Base-by-base conservation (phyloP, 192 early-diverging fungal genomes). In the Entomortierella parvispora region DNA sequence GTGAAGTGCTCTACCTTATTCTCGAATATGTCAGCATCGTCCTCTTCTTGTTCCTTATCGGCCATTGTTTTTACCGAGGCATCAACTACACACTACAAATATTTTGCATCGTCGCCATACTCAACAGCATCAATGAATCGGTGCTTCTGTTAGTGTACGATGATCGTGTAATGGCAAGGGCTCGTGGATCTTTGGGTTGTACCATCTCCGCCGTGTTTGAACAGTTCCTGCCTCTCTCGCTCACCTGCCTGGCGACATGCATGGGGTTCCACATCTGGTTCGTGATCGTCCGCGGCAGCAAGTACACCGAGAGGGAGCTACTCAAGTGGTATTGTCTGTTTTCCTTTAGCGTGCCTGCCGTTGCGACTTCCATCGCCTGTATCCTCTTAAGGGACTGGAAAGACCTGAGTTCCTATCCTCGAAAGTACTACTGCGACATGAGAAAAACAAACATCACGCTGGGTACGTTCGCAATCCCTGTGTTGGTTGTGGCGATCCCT, bases 231-330 rank as follows among this genome's bases (percentile, higher is more conserved):
- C 66, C 65, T 2, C 20, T 66, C 1, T 37, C 46, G 0, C 46
- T 77, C 32, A 59, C 15, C 37, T 42, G 62, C 0, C 42, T 77
- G n/a, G 58, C 65, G 2, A 32, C 52, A 2, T 62, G 65, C 31
- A 77, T 77, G 59, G 58, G 58, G 1, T 62, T 77, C 28, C 60
- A 77, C n/a, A 61, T 77, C 29, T 68, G 72, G 72, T 51, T 32
- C 20, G 28, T 77, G 33, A 66, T 68, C 10, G 74, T 68, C 22
- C 22, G 55, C 25, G 33, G 34, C 15, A 46, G 31, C 43, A 43
- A 46, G 11, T 20, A 58, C 9, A 54, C 15, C 0, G 74, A 77
- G 33, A 55, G 58, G 9, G 47, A 77, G 48, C 4, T 77, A 31
- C 40, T 77, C 12, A 37, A 44, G 18, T 77, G 74, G 74, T 77